Evolutionary conservation across 2,329 filamentous ascomycete genomes (phyloP).

Genomic region (Monascus ruber): DNA sequence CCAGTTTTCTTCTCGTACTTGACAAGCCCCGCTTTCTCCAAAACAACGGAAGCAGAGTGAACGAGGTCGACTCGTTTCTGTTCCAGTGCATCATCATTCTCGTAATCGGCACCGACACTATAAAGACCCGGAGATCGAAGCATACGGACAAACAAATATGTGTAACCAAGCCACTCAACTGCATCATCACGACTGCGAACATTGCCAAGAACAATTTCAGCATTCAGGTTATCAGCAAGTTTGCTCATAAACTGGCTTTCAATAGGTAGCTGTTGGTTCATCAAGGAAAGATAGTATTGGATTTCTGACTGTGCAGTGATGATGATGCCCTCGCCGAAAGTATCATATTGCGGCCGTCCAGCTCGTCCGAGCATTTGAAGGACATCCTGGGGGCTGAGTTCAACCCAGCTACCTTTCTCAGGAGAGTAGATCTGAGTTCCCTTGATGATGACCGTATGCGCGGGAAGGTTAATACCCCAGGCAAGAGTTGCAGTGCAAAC

Average conservation of each 20-base stretch:
- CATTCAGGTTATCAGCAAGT: conserved; percentile 90
- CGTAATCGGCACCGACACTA: conserved; percentile 90
- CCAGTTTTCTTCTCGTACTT: conserved; percentile 95
- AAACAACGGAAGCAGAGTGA: conserved; percentile 77
- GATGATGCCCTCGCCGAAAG: conserved; percentile 96
- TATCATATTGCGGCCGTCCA: conserved; percentile 91
- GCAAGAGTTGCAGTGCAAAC: conserved; percentile 97
- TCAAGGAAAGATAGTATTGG: conserved; percentile 89
- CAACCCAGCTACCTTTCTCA: conserved; percentile 97
- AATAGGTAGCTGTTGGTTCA: conserved; percentile 95
- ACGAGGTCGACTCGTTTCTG: conserved; percentile 97
- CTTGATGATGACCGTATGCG: conserved; percentile 98
- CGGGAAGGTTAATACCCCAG: conserved; percentile 97
- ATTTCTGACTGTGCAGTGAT: conserved; percentile 93
- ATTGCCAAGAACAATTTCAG: conserved; percentile 89
- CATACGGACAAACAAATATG: conserved; percentile 96
- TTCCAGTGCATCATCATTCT: conserved; percentile 79
- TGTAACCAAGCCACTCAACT: conserved; percentile 98
- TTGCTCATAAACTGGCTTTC: conserved; percentile 93
- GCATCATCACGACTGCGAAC: conserved; percentile 84
- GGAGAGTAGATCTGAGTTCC: conserved; percentile 96
- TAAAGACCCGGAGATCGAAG: conserved; percentile 88
- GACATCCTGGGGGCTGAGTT: conserved; percentile 92
- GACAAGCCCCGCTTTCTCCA: conserved; percentile 78
- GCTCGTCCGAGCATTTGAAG: conserved; percentile 98